phyloP scores from a whole-genome alignment of 140 eudicot species.

The Bidens hawaiensis region DNA sequence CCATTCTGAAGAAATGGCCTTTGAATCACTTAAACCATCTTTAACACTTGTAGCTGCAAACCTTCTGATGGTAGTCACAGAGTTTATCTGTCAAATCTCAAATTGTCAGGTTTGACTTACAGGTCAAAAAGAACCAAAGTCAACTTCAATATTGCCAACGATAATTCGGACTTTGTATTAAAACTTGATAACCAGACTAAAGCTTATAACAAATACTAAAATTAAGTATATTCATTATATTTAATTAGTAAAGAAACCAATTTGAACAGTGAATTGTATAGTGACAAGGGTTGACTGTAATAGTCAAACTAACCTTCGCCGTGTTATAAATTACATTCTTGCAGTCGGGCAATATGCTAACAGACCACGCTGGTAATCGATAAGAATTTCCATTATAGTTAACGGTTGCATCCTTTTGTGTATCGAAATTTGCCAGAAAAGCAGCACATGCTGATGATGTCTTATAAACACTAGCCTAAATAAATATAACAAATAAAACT shows the following conservation, averaged over 20 bases:
- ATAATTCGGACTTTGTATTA: neutral
- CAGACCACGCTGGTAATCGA: conserved; percentile 95
- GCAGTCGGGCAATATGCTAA: conserved; percentile 99
- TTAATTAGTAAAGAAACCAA: neutral
- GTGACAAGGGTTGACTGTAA: conserved; percentile 9
- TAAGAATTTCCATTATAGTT: conserved; percentile 78
- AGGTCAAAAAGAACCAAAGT: conserved; percentile 1
- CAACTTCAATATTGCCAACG: conserved; percentile 8
- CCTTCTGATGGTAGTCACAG: conserved; percentile 51
- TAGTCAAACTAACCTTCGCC: conserved; percentile 67
- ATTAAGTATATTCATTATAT: neutral
- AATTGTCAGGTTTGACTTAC: conserved; percentile 6
- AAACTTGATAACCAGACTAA: neutral
- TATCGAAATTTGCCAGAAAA: conserved; percentile 68
- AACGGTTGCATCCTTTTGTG: conserved; percentile 68
- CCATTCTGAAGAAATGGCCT: conserved; percentile 56
- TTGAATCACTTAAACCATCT: conserved; percentile 37
- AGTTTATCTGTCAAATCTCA: conserved; percentile 61
- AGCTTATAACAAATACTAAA: conserved; percentile 1
- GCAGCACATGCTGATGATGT: conserved; percentile 81
- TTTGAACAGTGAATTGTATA: neutral
- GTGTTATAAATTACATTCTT: conserved; percentile 83
- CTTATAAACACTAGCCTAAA: conserved; percentile 74
- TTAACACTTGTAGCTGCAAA: conserved; percentile 39
- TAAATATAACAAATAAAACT: neutral